Base-by-base conservation (phyloP, 202 grass and related monocot genomes). In the Dendrocalamus latiflorus region DNA sequence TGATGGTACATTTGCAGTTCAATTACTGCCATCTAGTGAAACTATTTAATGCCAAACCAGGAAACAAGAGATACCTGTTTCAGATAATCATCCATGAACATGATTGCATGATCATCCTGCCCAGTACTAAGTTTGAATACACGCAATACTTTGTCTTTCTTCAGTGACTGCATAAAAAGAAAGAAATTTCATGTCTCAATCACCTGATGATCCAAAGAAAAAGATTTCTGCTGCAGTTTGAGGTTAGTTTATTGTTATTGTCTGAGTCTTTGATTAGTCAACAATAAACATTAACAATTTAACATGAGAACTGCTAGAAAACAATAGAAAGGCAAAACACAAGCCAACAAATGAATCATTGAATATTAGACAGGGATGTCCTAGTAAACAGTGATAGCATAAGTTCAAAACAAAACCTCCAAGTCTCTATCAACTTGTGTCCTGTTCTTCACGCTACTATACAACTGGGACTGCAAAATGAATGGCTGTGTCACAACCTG, bases 341-440 rank as follows among this genome's bases (percentile, higher is more conserved):
- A 84, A 13, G 18, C 2, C 41, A 43, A 50, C 0, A 84, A 53
- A 73, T 16, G 4, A 24, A 60, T 48, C 15, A 74, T 38, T 49
- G 34, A 1, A 58, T 12, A 22, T 65, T 55, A 22, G 15, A 66
- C 1, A 58, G 3, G 9, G 9, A 45, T 66, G 12, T 10, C 18
- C 13, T 14, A 60, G 26, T n/a, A 61, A 48, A 79, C 43, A 80
- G 44, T 24, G 72, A 84, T 50, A 36, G 26, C 30, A 78, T 45
- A 57, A 65, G 70, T 67, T 81, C n/a, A 61, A 74, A 86, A 89
- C 11, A 72, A 58, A 72, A 93, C 91, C 94, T 97, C 94, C 82
- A 97, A 90, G 77, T 97, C 89, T 93, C 91, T 85, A 63, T 97
- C 94, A 69, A 97, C 91, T 93, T 93, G 91, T 55, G 94, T 97